Conservation (phyloP, 208 protist genomes). For the Acanthamoeba triangularis region DNA sequence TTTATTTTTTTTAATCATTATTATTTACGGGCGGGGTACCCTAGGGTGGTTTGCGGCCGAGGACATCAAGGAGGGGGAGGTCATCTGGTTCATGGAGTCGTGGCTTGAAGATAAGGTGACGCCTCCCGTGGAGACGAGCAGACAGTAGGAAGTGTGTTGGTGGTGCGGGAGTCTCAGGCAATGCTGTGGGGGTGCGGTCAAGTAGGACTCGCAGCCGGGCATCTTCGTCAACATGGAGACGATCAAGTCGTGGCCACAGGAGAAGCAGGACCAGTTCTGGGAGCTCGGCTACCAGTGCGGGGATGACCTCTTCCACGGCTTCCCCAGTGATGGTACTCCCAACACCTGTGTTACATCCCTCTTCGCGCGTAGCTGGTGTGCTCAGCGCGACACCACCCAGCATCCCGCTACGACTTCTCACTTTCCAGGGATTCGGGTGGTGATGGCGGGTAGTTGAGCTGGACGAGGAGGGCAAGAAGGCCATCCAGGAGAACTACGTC, state of each 20-base stretch:
- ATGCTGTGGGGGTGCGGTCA: not conserved
- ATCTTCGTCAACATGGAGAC: not conserved
- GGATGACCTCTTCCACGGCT: not conserved
- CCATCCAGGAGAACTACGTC: constrained; percentile 17
- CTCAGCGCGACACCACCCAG: not conserved
- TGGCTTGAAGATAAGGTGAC: constrained; percentile 1
- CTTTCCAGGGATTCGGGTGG: not conserved
- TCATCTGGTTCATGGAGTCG: constrained; percentile 7
- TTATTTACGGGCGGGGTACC: not conserved
- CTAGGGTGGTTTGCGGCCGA: not conserved
- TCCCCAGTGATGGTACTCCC: not conserved
- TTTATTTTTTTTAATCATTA: not conserved
- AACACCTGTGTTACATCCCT: not conserved
- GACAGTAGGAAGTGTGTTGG: not conserved
- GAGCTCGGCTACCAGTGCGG: constrained; percentile 34
- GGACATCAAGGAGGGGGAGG: constrained; percentile 36
- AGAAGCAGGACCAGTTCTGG: constrained; percentile 37
- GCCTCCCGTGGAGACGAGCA: not conserved
- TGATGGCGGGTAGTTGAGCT: not conserved
- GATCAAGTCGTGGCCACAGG: constrained; percentile 30
- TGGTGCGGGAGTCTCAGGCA: not conserved
- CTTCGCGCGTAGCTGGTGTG: not conserved
- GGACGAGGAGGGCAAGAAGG: constrained; percentile 30
- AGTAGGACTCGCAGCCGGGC: not conserved
- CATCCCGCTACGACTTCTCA: not conserved